phyloP scores from a whole-genome alignment of 345 rosid genomes.

The Gossypium longicalyx region DNA sequence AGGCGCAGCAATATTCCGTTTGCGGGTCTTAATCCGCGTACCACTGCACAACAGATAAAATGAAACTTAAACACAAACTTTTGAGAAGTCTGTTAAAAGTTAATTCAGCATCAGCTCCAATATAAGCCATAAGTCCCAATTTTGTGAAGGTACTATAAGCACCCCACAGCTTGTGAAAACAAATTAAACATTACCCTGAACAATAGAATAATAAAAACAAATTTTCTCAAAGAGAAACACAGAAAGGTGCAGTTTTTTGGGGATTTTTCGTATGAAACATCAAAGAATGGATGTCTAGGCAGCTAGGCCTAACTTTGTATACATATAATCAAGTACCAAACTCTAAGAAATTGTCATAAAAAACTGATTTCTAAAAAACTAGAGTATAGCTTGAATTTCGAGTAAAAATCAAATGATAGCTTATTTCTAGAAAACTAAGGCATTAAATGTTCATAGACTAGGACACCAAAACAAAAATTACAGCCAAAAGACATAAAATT shows the following conservation, averaged over 20 bases:
- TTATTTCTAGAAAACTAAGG: neutral
- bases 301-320: neutral
- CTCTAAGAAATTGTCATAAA: neutral
- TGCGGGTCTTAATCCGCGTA: conserved; percentile 99
- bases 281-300: neutral
- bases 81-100: neutral
- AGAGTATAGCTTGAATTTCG: neutral
- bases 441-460: neutral
- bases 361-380: neutral
- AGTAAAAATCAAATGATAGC: neutral
- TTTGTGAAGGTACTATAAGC: neutral
- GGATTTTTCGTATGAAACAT: neutral
- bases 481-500: neutral
- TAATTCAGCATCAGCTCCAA: conserved; percentile 1
- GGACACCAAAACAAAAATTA: neutral
- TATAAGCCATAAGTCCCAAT: neutral
- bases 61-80: neutral
- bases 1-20: conserved; percentile 97
- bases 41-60: conserved; percentile 49
- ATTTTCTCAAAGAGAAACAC: neutral
- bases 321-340: neutral
- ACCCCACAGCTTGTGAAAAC: neutral
- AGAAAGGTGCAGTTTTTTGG: neutral
- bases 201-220: neutral
- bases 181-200: neutral